Evolutionary conservation across 208 protist species (phyloP).

Genomic region (Trypanosoma boissoni): DNA sequence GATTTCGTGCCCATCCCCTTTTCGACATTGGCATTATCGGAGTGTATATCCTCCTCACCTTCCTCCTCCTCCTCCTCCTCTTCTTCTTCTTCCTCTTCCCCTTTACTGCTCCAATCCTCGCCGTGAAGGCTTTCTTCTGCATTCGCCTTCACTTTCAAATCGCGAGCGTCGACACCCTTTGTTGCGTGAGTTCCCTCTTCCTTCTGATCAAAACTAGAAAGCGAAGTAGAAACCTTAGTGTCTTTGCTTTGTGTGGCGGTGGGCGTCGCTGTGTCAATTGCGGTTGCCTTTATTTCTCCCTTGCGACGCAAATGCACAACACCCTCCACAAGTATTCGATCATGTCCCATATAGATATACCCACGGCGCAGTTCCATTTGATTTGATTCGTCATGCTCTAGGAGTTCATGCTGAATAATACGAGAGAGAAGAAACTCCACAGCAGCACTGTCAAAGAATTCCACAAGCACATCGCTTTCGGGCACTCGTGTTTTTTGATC

Average conservation of each 20-base stretch:
- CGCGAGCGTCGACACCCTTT: background rate
- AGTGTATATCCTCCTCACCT: background rate
- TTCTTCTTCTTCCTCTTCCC: conserved; percentile 1
- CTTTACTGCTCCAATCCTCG: background rate
- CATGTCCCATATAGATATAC: conserved; percentile 37
- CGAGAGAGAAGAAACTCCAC: conserved; percentile 26
- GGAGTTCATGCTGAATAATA: conserved; percentile 26
- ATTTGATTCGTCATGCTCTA: conserved; percentile 17
- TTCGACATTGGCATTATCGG: too few species aligned
- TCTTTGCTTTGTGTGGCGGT: background rate
- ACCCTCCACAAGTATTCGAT: conserved; percentile 53
- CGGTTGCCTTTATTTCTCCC: too few species aligned
- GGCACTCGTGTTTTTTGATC: too few species aligned
- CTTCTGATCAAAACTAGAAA: too few species aligned
- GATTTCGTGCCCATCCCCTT: too few species aligned
- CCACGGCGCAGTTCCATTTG: conserved; percentile 52
- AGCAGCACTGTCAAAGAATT: conserved; percentile 17
- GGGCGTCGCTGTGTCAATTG: too few species aligned
- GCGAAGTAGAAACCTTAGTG: too few species aligned
- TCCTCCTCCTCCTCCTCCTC: conserved; percentile 2
- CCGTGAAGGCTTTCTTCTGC: background rate
- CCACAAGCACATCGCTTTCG: conserved; percentile 19
- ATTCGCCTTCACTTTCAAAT: background rate
- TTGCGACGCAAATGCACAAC: conserved; percentile 21
- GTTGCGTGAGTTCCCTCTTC: too few species aligned